Evolutionary conservation across 129 eudicot genomes (phyloP), one percentile per base, ranked within the genome.

Genomic region (sunflower (Helianthus annuus)): DNA sequence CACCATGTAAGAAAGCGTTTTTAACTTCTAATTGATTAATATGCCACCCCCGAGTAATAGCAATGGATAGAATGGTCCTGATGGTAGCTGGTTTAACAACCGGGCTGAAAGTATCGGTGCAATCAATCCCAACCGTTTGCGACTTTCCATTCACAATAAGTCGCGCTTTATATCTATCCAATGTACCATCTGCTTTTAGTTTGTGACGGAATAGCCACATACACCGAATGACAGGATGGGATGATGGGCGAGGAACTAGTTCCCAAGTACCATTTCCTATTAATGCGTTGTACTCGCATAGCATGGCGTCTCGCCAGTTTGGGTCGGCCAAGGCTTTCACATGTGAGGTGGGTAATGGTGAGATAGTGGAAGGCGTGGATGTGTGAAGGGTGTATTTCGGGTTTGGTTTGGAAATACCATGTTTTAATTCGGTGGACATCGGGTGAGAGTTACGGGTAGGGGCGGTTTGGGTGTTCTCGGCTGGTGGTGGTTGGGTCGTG

Each of bases 251-350:
- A 4, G 59, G 59, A 53, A 53, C 27, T 1, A 53, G 59, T 36
- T 61, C 67, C 67, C 67, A 61, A 32, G 67, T 61, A 61, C n/a
- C 24, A 61, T 14, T 36, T 29, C n/a, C 59, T 53, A n/a, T 13
- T 53, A n/a, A 53, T 15, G 53, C n/a, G 1, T 10, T 48, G 5
- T 48, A 22, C 3, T 19, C 62, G 0, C 5, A 16, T 56, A 16
- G 13, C 70, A 65, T 65, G 22, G 70, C 56, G 11, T 46, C 4
- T 7, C 48, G 13, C 71, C 57, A 66, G 24, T 66, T 14, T 19
- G 71, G 71, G 11, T 66, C 44, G 11, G 39, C 1, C 4, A 66
- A 19, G 17, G 71, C 57, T 7, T 66, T 45, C 2, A 19, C 8
- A 14, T 66, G 48, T 6, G 71, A 10, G 14, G 42, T 19, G 22